Evolutionary conservation across 2,329 filamentous ascomycete genomes (phyloP), one percentile per base, ranked within the genome.

Genomic region (Beauveria caledonica): DNA sequence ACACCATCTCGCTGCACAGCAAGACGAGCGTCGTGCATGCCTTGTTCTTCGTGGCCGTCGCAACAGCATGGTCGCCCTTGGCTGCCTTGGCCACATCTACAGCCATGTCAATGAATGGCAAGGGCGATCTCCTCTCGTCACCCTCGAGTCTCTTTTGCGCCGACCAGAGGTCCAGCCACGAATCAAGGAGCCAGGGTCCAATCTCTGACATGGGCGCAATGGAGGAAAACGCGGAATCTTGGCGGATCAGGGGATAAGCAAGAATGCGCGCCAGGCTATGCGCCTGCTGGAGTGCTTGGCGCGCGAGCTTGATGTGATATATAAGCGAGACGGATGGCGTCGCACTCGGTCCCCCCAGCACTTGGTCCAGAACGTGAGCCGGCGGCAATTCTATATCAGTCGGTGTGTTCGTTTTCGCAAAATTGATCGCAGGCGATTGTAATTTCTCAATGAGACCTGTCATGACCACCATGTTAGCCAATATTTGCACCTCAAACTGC

Each of bases 151-250:
- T 69, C 33, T 70, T 73, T 61, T 77, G 75, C 11, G 73, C 67
- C 21, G 72, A 66, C 54, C 76, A 72, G 33, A 82, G 67, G 46
- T 76, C 72, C 40, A 78, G 71, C 63, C 78, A 70, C 7, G 74
- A 73, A 65, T 84, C 81, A 61, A 82, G 68, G 13, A 83, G 68
- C 80, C 80, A 83, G 13, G 77, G 73, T 0, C 74, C 68, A 61
- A 73, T 72, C 62, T 78, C 77, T 19, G 69, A 70, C 54, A 76
- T 75, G 60, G 69, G 70, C 17, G 71, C 67, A 11, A 68, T 64
- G 33, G 67, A 70, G 10, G 68, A 68, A 46, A 71, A 74, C 2
- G 66, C 68, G 5, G 69, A 58, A 19, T 72, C 69, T n/a, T 69
- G 66, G 10, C 71, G 73, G 8, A 72, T 50, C 5, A 78, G 64